Percentiles rank a stretch among this genome's conserved stretches.
Evolutionary conservation across 225 moss, liverwort and hornwort species (phyloP).

Genomic region (Physcomitrium patens): DNA sequence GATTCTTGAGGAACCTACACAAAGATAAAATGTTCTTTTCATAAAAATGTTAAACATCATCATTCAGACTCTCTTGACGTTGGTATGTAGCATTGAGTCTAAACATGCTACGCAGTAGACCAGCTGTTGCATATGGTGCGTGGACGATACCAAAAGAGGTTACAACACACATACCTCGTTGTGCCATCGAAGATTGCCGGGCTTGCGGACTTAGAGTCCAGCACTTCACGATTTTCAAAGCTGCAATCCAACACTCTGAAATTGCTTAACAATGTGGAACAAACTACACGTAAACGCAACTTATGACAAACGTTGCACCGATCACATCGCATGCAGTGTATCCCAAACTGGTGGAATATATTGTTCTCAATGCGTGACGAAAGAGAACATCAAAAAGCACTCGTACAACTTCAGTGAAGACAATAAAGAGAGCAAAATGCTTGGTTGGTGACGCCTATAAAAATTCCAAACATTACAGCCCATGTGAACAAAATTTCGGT

Average conservation of each 20-base stretch:
- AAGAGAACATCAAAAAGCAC: too few species aligned
- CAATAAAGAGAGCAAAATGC: background rate
- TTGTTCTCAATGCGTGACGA: too few species aligned
- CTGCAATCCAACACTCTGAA: constrained; percentile 38
- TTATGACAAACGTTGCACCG: too few species aligned
- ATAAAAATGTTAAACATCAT: background rate
- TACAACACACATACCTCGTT: constrained; percentile 37
- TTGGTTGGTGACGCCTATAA: background rate
- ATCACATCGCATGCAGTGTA: too few species aligned
- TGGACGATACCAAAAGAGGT: background rate
- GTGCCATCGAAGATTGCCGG: constrained; percentile 56
- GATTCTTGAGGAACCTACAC: background rate
- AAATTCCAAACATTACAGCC: background rate
- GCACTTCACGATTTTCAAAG: constrained; percentile 8
- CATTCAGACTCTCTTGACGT: background rate
- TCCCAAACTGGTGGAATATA: too few species aligned
- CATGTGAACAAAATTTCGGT: background rate
- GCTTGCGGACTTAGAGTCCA: constrained; percentile 43
- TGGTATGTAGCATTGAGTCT: background rate
- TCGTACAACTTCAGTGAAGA: background rate
- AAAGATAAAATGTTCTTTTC: too few species aligned
- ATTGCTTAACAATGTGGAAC: background rate
- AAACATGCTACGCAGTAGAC: background rate
- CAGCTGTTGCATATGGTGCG: background rate
- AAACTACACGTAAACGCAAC: background rate